Evolutionary conservation across 805 yeast species (phyloP), one percentile per base, ranked within the genome.

Genomic region (Saturnispora silvae): DNA sequence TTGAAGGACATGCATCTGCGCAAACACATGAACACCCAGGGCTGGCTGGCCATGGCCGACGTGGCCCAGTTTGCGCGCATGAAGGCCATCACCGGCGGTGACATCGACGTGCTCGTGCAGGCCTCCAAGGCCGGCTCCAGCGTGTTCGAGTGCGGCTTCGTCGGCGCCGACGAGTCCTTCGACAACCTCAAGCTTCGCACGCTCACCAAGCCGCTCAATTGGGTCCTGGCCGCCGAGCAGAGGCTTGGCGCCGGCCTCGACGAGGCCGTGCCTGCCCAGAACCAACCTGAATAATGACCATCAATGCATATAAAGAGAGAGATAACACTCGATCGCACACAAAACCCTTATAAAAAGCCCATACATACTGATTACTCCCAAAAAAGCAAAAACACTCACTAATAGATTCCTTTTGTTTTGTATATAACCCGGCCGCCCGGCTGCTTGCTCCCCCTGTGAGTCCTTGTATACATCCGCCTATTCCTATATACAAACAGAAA

Each of bases 1-100:
- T 66, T 80, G 49, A 82, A 85, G 61, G 98, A 92, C 61, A 64
- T 78, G 35, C 89, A 63, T 55, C 67, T 92, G 60, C 75, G 95
- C 59, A 71, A 75, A 46, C 82, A 81, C 51, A 82, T 89, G 94
- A 73, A 78, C 57, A 50, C 69, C 33, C 67, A 74, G 41, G 96
- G 96, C 19, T 77, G 78, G 67, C 68, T 86, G 38, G 74, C 77
- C 24, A 58, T 85, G 40, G 52, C 57, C 5, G 67, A 74, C 40
- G 67, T 85, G 45, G 75, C 84, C 42, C 63, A 68, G 41, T 86
- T 86, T 59, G 75, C 80, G 63, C 73, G 96, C 52, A 77, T 89
- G 48, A 72, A 77, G 53, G 70, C 74, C 41, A 61, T 81, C 31
- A 68, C 78, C 38, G 69, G 65, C 35, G 80, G 79, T 36, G 77